Evolutionary conservation across 208 protist species (phyloP), one percentile per base, ranked within the genome.

Genomic region (Phytomonas francai): DNA sequence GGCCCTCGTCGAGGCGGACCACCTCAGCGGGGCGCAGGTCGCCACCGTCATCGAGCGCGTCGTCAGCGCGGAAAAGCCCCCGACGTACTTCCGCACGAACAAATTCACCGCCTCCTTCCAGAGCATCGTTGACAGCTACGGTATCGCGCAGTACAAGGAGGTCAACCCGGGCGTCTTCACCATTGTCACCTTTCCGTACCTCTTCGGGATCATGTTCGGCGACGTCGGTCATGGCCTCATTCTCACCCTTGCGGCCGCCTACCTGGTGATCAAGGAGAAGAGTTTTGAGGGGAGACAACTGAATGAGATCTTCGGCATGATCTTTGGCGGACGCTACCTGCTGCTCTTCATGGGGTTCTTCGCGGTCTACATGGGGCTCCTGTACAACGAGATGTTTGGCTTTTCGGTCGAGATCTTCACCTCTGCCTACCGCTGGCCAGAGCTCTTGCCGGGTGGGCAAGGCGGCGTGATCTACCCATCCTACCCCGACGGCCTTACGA

Each of bases 191-290:
- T 99, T 99, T 83, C 99, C 99, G 30, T 99, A 99, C 85, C 84
- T 99, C 5, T 99, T 99, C 76, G 98, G 93, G 63, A 90, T 99
- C 64, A 99, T 99, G 99, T 99, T 99, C 83, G 98, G 98, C 65
- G 99, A 99, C 78, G 82, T 99, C 39, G 98, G 97, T 39, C 99
- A 99, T 84, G 98, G 98, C 62, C 30, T 97, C 57, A 87, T 99
- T 29, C 78, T 99, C 28, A 88, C 94, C 51, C 33, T 97, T 34
- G 80, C 93, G 45, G 88, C 91, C 22, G 64, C 83, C 7, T 85
- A 85, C 65, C 62, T 99, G 28, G 71, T 97, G 29, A 79, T 88
- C 27, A 80, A 80, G 39, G 97, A 98, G 77, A 96, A 97, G 64
- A 75, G 73, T 58, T 85, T 97, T 29, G 80, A 83, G 28, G 87